Evolutionary conservation across 768 basidiomycete species (phyloP).

Genomic region (Crucibulum laeve): DNA sequence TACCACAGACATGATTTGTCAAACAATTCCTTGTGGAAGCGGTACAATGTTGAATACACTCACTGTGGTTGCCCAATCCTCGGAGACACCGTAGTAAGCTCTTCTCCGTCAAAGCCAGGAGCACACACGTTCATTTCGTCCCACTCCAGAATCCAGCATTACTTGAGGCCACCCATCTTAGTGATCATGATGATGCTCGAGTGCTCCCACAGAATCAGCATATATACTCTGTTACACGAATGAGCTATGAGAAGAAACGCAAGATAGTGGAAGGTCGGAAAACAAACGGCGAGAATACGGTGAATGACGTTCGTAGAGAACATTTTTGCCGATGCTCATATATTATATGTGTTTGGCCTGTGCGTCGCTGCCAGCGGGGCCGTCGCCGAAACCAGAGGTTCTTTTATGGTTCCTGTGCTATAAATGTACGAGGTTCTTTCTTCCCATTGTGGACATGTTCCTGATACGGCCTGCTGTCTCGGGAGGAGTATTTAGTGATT

Average conservation of each 20-base stretch:
- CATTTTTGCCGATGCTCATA: no score
- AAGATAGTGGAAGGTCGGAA: neutral
- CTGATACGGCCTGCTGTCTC: no score
- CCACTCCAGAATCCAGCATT: constrained; percentile 28
- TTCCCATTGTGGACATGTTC: no score
- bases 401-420: no score
- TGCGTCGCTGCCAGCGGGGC: no score
- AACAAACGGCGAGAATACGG: no score
- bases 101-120: constrained; percentile 14
- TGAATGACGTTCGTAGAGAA: no score
- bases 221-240: constrained; percentile 2
- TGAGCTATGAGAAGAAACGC: constrained; percentile 15
- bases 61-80: constrained; percentile 57
- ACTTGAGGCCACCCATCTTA: constrained; percentile 50
- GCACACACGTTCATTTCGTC: constrained; percentile 17
- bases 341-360: no score
- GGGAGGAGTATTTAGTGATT: no score
- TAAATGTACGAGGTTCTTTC: no score
- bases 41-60: constrained; percentile 49
- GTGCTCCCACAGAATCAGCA: constrained; percentile 25
- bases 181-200: constrained; percentile 43
- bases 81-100: constrained; percentile 25
- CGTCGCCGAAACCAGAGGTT: no score
- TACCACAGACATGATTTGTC: neutral
- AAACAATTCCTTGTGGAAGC: constrained; percentile 16